Evolutionary conservation across 176 grass and related monocot genomes (phyloP).

Genomic region (Chloris gayana): DNA sequence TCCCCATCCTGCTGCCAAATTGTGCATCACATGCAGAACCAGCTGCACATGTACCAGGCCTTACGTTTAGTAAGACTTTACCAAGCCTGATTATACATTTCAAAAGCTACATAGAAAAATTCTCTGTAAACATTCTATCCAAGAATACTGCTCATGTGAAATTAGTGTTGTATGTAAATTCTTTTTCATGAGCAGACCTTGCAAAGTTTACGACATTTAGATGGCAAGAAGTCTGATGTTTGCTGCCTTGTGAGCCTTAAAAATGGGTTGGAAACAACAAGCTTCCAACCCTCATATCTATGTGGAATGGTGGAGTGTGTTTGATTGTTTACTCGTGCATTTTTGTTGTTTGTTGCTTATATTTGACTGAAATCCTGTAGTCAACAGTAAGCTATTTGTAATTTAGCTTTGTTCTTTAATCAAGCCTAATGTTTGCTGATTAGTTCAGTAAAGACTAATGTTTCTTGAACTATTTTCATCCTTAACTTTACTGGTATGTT

Average conservation of each 20-base stretch:
- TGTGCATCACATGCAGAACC: constrained; percentile 28
- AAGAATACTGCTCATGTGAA: constrained; percentile 27
- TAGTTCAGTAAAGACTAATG: background rate
- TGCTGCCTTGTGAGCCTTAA: constrained; percentile 3
- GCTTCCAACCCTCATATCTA: constrained; percentile 4
- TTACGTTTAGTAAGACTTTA: constrained; percentile 37
- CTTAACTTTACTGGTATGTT: background rate
- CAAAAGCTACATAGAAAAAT: constrained; percentile 5
- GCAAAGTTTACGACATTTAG: background rate
- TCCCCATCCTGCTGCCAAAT: constrained; percentile 7
- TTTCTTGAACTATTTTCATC: background rate
- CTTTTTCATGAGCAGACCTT: constrained; percentile 29
- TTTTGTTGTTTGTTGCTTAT: constrained; percentile 25
- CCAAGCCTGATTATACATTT: constrained; percentile 35
- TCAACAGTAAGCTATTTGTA: constrained; percentile 30
- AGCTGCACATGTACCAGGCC: constrained; percentile 18
- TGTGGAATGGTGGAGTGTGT: background rate
- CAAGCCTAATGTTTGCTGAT: constrained; percentile 17
- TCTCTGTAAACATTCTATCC: constrained; percentile 29
- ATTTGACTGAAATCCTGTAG: constrained; percentile 18
- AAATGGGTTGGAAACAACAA: background rate
- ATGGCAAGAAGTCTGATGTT: constrained; percentile 2
- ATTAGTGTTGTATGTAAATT: constrained; percentile 24
- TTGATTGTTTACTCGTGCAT: constrained; percentile 13
- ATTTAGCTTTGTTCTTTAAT: constrained; percentile 18